Evolutionary conservation across 2,329 filamentous ascomycete species (phyloP).

Genomic region (Myriosclerotinia scirpicola): DNA sequence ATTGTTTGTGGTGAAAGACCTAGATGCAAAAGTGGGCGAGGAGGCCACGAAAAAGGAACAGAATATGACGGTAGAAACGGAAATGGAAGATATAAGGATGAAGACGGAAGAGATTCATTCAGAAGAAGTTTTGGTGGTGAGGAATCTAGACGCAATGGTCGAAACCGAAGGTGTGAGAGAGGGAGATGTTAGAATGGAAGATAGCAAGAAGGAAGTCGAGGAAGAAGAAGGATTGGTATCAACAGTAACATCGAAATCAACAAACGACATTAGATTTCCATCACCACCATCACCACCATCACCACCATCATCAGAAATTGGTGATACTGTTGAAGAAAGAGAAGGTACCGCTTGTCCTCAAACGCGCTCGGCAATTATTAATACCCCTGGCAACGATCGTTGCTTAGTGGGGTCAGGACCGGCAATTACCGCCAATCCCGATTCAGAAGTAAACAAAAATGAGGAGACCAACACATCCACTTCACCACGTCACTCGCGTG

Average conservation of each 20-base stretch:
- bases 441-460: constrained; percentile 24
- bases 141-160: constrained; percentile 6
- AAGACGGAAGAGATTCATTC: background rate
- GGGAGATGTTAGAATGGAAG: background rate
- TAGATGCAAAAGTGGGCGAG: background rate
- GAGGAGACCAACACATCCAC: constrained; percentile 20
- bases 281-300: background rate
- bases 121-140: background rate
- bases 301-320: constrained; percentile 22
- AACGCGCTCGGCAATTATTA: constrained; percentile 1
- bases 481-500: constrained; percentile 23
- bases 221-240: background rate
- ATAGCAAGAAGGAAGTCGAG: background rate
- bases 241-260: background rate
- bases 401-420: constrained; percentile 22
- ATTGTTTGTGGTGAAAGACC: constrained; percentile 6
- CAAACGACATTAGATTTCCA: background rate
- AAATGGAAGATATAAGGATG: background rate
- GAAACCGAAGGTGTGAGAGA: background rate
- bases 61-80: background rate
- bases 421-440: constrained; percentile 17
- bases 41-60: background rate
- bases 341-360: background rate
- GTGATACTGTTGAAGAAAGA: constrained; percentile 11
- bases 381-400: constrained; percentile 24